These are phyloP conservation scores for Paramecium sexaurelia DNA, from an alignment of 73 alveolate species.

Conservation along the genomic window DNA sequence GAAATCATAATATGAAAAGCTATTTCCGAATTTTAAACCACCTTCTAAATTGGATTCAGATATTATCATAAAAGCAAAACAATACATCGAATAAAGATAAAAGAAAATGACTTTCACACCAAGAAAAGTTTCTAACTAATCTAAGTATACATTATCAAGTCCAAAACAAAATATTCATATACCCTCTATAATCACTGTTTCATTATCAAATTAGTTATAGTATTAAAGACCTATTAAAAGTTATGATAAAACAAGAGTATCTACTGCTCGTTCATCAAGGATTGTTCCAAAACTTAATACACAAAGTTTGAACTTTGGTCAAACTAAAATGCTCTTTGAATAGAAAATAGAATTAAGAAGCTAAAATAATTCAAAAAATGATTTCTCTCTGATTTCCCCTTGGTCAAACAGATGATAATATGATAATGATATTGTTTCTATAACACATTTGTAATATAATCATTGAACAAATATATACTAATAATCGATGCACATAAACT, in stretches of 20 bases:
- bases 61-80: neutral
- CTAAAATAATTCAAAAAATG: neutral
- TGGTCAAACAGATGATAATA: neutral
- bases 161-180: neutral
- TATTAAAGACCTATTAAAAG: neutral
- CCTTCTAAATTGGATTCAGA: conserved; percentile 31
- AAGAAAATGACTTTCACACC: neutral
- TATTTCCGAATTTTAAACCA: conserved; percentile 17
- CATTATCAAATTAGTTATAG: neutral
- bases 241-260: neutral
- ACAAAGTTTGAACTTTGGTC: neutral
- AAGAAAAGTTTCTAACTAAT: neutral
- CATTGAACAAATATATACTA: neutral
- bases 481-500: neutral
- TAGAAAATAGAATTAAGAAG: neutral
- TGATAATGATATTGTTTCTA: neutral
- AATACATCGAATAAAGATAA: conserved; percentile 4
- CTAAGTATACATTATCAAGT: neutral
- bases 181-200: conserved; percentile 20
- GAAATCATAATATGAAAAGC: conserved; percentile 20
- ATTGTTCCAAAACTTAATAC: neutral
- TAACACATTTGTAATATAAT: neutral
- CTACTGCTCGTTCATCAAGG: neutral
- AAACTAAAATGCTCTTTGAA: neutral
- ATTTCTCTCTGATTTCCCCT: neutral